These are phyloP conservation scores for Sporormia fimetaria DNA, from an alignment of 495 filamentous ascomycete genomes.

Conservation along the genomic window DNA sequence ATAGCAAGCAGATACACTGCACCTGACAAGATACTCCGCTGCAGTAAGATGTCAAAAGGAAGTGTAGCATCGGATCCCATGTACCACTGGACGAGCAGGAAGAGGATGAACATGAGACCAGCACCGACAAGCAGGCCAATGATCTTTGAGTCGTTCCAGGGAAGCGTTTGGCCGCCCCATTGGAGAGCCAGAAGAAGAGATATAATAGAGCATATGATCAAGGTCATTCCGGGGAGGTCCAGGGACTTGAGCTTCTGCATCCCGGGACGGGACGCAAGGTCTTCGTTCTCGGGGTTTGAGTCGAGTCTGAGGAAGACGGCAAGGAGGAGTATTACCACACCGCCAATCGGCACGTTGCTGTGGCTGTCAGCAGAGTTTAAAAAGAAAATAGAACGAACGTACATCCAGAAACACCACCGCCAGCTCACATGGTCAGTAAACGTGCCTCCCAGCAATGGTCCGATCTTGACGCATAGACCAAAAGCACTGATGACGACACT, in stretches of 20 bases:
- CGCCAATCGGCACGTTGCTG: constrained; percentile 47
- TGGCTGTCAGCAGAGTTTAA: neutral
- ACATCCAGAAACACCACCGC: constrained; percentile 53
- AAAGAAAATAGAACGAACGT: neutral
- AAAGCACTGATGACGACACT: constrained; percentile 66
- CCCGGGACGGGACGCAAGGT: constrained; percentile 10
- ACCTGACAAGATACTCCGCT: constrained; percentile 15
- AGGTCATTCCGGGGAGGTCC: neutral
- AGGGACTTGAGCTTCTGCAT: constrained; percentile 7
- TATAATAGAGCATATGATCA: neutral
- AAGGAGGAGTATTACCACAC: constrained; percentile 46
- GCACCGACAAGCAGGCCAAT: constrained; percentile 14
- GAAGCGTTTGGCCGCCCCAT: constrained; percentile 7
- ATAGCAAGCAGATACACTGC: constrained; percentile 26
- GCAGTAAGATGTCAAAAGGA: constrained; percentile 15
- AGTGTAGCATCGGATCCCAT: constrained; percentile 17
- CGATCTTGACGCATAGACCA: constrained; percentile 50
- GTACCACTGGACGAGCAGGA: constrained; percentile 5
- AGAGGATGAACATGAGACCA: constrained; percentile 12
- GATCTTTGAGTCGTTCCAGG: constrained; percentile 5
- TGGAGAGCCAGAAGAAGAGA: constrained; percentile 13
- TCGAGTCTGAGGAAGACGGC: constrained; percentile 37
- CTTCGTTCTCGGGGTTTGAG: neutral
- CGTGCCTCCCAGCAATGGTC: constrained; percentile 30
- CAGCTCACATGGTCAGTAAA: constrained; percentile 42